These are phyloP conservation scores for Neoboletus brunneissimus DNA, from an alignment of 768 basidiomycete genomes.

Conservation along the genomic window DNA sequence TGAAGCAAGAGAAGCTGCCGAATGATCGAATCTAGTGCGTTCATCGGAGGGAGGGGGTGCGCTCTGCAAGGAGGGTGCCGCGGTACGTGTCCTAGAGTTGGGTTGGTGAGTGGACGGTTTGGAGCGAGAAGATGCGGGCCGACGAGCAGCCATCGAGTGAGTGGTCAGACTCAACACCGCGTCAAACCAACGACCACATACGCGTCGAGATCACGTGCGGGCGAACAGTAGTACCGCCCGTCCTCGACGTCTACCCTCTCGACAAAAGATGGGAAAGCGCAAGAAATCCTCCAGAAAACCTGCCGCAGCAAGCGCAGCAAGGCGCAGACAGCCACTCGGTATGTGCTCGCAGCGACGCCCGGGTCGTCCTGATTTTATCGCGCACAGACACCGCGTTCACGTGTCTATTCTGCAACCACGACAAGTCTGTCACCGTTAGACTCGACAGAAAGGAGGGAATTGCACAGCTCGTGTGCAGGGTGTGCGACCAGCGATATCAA, in stretches of 20 bases:
- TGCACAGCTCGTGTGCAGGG: constrained; percentile 75
- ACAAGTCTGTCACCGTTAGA: constrained; percentile 82
- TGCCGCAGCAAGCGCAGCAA: constrained; percentile 56
- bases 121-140: constrained; percentile 50
- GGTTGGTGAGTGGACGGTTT: constrained; percentile 31
- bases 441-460: constrained; percentile 84
- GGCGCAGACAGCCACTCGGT: constrained; percentile 75
- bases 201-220: constrained; percentile 36
- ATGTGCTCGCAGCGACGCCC: constrained; percentile 1
- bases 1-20: constrained; percentile 25
- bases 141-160: constrained; percentile 61
- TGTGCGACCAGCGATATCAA: constrained; percentile 85
- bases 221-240: not conserved
- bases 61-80: constrained; percentile 34
- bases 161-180: constrained; percentile 25
- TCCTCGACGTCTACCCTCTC: not conserved
- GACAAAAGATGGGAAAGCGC: constrained; percentile 71
- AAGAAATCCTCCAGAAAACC: constrained; percentile 89
- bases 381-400: constrained; percentile 75
- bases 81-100: constrained; percentile 46
- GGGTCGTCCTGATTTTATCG: constrained; percentile 2
- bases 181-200: constrained; percentile 22
- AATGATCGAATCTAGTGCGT: constrained; percentile 13
- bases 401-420: constrained; percentile 87
- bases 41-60: constrained; percentile 26